Evolutionary conservation across 345 rosid genomes (phyloP), one percentile per base, ranked within the genome.

Genomic region (Isatis tinctoria): DNA sequence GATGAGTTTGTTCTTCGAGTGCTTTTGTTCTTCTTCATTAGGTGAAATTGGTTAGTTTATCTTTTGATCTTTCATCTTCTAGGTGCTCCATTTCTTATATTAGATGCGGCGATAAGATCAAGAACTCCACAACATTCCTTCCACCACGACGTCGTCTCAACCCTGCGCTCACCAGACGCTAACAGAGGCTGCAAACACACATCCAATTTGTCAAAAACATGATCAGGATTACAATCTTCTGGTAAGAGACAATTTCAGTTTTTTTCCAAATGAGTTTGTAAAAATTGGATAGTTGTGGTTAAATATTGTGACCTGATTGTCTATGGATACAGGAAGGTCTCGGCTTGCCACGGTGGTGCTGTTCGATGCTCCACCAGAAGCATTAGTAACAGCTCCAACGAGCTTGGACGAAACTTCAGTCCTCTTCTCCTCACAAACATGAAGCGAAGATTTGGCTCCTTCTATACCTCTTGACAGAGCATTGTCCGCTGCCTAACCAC

Each of bases 51-150:
- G 43, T 74, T 57, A 67, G 30, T n/a, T 62, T 35, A 1, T 47
- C 24, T 22, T 22, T 32, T 49, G 14, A 40, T 4, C 17, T 20
- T 65, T 75, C 36, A 69, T 11, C 16, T 71, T 45, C 58, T 57
- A 27, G 81, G 24, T 22, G 24, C 24, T 22, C 2, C 18, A 17
- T 11, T 7, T 3, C 14, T 4, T 14, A 14, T 43, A 43, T 43
- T 70, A 58, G 75, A 49, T 40, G 67, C 30, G 63, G 72, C 60
- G 60, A 72, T 26, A 66, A 72, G 69, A 72, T 78, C 81, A 78
- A 78, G 77, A 59, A 78, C 81, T 60, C 81, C 81, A 60, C 81
- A 78, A 78, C 81, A 78, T 9, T 78, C 72, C 72, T 78, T 72
- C 81, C 81, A 78, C 81, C 81, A 72, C 1, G 77, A 77, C 14